Evolutionary conservation across 2,329 filamentous ascomycete species (phyloP).

Genomic region (Talaromyces sp.): DNA sequence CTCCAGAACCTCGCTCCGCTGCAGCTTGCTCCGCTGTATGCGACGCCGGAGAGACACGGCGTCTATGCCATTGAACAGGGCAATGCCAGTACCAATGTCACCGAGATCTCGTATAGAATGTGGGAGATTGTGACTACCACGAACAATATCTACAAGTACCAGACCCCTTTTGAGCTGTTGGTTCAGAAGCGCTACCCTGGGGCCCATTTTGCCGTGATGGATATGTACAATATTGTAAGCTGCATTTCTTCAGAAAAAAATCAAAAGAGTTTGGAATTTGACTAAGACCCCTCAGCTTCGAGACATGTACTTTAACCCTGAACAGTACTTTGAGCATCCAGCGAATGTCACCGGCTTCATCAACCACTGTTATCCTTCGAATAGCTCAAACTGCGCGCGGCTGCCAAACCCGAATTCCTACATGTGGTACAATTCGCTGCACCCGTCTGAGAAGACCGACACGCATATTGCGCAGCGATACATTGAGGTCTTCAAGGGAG

Average conservation of each 20-base stretch:
- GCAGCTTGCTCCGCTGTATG: constrained; percentile 64
- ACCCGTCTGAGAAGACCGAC: constrained; percentile 63
- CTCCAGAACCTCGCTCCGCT: constrained; percentile 66
- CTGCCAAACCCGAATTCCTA: constrained; percentile 52
- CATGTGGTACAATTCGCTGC: constrained; percentile 70
- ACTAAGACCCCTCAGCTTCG: constrained; percentile 38
- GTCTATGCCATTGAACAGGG: constrained; percentile 41
- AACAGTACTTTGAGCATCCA: constrained; percentile 57
- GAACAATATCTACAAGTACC: constrained; percentile 50
- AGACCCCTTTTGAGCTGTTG: constrained; percentile 43
- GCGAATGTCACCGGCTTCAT: constrained; percentile 58
- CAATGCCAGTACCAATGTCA: constrained; percentile 46
- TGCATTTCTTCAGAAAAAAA: background rate
- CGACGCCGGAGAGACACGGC: constrained; percentile 43
- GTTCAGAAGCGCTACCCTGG: constrained; percentile 44
- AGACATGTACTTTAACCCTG: constrained; percentile 60
- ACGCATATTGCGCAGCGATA: constrained; percentile 54
- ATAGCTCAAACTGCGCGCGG: constrained; percentile 33
- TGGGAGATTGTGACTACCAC: constrained; percentile 45
- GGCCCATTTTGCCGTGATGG: constrained; percentile 60
- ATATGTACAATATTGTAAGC: constrained; percentile 57
- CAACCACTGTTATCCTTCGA: constrained; percentile 46
- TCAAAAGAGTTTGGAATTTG: background rate
- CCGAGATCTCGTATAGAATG: constrained; percentile 48
- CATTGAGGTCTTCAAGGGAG: constrained; percentile 49